Evolutionary conservation across 176 grass and related monocot species (phyloP).

Genomic region (Carex pumila): DNA sequence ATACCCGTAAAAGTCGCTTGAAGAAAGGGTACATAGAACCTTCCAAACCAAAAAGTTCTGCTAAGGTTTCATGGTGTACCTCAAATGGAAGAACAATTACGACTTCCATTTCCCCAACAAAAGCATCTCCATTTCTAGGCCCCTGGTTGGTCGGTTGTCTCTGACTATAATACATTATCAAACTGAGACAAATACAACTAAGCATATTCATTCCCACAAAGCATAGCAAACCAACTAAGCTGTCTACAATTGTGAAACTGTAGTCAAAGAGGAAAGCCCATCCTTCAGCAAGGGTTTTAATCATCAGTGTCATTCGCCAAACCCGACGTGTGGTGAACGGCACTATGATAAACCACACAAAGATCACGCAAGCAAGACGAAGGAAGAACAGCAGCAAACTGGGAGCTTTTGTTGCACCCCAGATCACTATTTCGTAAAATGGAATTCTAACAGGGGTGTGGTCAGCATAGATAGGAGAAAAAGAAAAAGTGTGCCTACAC

Average conservation of each 20-base stretch:
- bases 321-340: background rate
- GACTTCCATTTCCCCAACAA: background rate
- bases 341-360: background rate
- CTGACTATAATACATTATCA: background rate
- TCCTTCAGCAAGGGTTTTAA: background rate
- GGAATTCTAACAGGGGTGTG: background rate
- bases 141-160: background rate
- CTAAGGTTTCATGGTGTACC: background rate
- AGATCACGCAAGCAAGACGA: background rate
- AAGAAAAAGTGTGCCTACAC: background rate
- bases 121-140: background rate
- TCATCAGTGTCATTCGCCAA: background rate
- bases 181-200: background rate
- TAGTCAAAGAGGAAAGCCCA: background rate
- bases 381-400: background rate
- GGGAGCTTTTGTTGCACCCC: background rate
- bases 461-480: background rate
- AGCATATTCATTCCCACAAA: background rate
- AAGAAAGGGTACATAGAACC: background rate
- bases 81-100: background rate
- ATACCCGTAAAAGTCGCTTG: background rate
- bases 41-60: background rate
- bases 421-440: background rate
- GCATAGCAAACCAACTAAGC: background rate
- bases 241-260: background rate